These are phyloP conservation scores for Lentinula sp. DNA, from an alignment of 768 basidiomycete species.

Conservation along the genomic window DNA sequence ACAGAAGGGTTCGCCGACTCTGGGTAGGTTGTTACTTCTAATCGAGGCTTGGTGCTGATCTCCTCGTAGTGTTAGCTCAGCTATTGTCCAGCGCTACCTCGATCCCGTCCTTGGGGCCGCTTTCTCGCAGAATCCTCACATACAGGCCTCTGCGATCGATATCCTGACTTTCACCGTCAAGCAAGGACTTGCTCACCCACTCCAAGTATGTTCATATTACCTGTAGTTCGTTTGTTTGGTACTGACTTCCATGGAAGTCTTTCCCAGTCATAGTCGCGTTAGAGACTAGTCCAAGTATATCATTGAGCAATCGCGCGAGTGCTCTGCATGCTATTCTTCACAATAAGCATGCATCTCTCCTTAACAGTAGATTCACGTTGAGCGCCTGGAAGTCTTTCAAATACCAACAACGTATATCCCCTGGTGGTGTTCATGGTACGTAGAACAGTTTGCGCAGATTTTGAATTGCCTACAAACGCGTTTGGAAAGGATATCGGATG, in stretches of 20 bases:
- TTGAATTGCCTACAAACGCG: neutral
- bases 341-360: conserved; percentile 81
- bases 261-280: conserved; percentile 89
- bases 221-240: neutral
- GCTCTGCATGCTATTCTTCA: conserved; percentile 79
- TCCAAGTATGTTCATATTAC: conserved; percentile 53
- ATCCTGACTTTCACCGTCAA: conserved; percentile 90
- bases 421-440: conserved; percentile 50
- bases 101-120: conserved; percentile 76
- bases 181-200: conserved; percentile 92
- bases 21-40: conserved; percentile 51
- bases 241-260: conserved; percentile 40
- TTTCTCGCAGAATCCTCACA: conserved; percentile 59
- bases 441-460: neutral
- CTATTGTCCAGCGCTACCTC: conserved; percentile 91
- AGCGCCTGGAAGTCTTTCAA: conserved; percentile 79
- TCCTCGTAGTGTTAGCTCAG: conserved; percentile 76
- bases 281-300: conserved; percentile 70
- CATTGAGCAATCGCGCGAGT: conserved; percentile 68
- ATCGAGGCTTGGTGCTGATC: neutral
- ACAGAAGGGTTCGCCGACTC: conserved; percentile 96
- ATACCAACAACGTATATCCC: conserved; percentile 63
- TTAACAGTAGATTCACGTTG: conserved; percentile 79
- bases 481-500: conserved; percentile 53
- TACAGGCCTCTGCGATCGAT: conserved; percentile 83